These are phyloP conservation scores for Dissoconium aciculare DNA, from an alignment of 2,329 filamentous ascomycete species.

Conservation along the genomic window DNA sequence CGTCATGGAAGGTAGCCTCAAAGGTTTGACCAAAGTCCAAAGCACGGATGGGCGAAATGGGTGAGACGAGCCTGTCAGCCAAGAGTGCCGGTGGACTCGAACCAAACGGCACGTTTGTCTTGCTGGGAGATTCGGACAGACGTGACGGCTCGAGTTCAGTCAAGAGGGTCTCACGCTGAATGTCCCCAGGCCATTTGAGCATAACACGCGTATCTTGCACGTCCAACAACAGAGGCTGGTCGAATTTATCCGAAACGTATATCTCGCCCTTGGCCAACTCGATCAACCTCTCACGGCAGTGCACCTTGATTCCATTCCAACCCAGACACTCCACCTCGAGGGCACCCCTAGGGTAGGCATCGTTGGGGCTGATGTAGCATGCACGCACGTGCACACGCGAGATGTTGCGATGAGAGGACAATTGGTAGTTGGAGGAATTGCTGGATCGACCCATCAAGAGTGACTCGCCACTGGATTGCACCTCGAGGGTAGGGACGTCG, in stretches of 20 bases:
- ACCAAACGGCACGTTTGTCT: slow-evolving; percentile 32
- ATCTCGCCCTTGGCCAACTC: slow-evolving; percentile 76
- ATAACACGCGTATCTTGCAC: slow-evolving; percentile 85
- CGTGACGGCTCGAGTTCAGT: slow-evolving; percentile 16
- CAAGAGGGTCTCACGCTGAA: slow-evolving; percentile 36
- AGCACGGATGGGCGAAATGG: slow-evolving; percentile 56
- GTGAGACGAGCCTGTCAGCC: slow-evolving; percentile 49
- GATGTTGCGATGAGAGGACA: slow-evolving; percentile 81
- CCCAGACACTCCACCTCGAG: slow-evolving; percentile 84
- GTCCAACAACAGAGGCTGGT: slow-evolving; percentile 83
- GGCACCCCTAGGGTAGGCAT: slow-evolving; percentile 55
- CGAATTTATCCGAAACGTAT: slow-evolving; percentile 78
- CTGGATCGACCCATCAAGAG: slow-evolving; percentile 84
- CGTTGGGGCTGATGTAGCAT: slow-evolving; percentile 57
- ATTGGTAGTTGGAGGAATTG: slow-evolving; percentile 87
- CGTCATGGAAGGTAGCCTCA: slow-evolving; percentile 28
- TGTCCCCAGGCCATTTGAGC: slow-evolving; percentile 62
- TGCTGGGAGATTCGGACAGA: slow-evolving; percentile 36
- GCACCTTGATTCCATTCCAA: slow-evolving; percentile 89
- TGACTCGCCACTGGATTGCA: slow-evolving; percentile 66
- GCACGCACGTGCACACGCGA: slow-evolving; percentile 89
- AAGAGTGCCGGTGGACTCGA: slow-evolving; percentile 49
- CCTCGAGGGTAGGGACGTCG: slow-evolving; percentile 65
- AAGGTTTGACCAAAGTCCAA: slow-evolving; percentile 28
- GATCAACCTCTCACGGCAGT: slow-evolving; percentile 77